Conservation (phyloP, 345 rosid genomes). For the Gossypium anomalum region DNA sequence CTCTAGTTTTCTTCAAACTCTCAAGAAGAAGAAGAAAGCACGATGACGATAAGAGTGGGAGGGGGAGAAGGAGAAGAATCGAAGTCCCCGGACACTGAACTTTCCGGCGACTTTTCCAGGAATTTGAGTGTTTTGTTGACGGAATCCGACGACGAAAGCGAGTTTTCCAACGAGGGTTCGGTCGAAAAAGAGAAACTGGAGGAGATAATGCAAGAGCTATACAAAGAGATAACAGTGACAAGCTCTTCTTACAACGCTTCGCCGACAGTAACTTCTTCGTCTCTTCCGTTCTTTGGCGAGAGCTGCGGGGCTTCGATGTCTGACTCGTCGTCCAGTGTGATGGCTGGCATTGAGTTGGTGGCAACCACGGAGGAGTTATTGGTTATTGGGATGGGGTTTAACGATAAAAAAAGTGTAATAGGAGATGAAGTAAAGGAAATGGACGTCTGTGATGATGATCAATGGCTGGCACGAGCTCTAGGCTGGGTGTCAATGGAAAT, state of each 20-base stretch:
- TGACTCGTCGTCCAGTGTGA: slow-evolving; percentile 26
- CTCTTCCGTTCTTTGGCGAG: slow-evolving; percentile 20
- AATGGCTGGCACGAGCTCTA: slow-evolving; percentile 35
- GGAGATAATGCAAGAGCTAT: slow-evolving; percentile 42
- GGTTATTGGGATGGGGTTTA: too few species aligned
- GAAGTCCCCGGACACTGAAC: slow-evolving; percentile 4
- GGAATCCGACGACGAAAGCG: slow-evolving; percentile 27
- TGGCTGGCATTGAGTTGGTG: slow-evolving; percentile 32
- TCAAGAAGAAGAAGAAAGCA: background rate
- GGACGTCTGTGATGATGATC: slow-evolving; percentile 31
- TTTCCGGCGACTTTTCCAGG: background rate
- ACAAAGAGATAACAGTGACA: slow-evolving; percentile 35
- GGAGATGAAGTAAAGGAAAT: background rate
- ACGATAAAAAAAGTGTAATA: background rate
- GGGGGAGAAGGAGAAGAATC: slow-evolving; percentile 2
- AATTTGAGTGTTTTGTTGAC: slow-evolving; percentile 18
- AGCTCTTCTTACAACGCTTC: slow-evolving; percentile 7
- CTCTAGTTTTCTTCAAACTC: background rate
- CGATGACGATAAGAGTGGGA: background rate
- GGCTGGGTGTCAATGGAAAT: slow-evolving; percentile 25
- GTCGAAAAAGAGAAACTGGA: slow-evolving; percentile 39
- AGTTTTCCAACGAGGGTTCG: slow-evolving; percentile 22
- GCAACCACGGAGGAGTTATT: background rate
- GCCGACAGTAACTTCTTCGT: background rate
- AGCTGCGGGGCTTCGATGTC: slow-evolving; percentile 40